These are phyloP conservation scores for Citrus medica DNA, from an alignment of 345 rosid genomes.

Conservation along the genomic window DNA sequence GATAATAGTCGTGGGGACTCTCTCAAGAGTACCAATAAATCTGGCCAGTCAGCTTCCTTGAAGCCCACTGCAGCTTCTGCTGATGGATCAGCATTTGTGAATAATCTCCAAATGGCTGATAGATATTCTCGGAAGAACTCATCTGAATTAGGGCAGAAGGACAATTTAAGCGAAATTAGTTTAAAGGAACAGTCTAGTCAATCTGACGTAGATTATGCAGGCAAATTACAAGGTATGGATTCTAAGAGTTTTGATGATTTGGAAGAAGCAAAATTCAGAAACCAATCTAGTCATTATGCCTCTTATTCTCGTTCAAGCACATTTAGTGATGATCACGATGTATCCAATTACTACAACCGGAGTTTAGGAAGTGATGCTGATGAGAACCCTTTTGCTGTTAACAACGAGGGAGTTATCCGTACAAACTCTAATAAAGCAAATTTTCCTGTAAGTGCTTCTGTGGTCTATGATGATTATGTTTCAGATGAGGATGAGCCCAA, in stretches of 20 bases:
- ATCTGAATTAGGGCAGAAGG: constrained; percentile 26
- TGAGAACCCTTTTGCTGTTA: constrained; percentile 41
- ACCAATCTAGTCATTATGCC: constrained; percentile 40
- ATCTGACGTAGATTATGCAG: constrained; percentile 26
- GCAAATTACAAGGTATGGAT: constrained; percentile 15
- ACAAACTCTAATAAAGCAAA: constrained; percentile 30
- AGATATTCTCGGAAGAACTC: constrained; percentile 44
- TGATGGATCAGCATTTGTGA: constrained; percentile 11
- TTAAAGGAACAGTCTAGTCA: constrained; percentile 35
- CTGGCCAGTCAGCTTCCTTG: constrained; percentile 24
- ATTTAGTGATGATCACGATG: constrained; percentile 30
- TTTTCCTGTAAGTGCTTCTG: constrained; percentile 30
- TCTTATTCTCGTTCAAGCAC: constrained; percentile 37
- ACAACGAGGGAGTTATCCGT: constrained; percentile 35
- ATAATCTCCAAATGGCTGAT: constrained; percentile 25
- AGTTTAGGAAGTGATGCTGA: constrained; percentile 15
- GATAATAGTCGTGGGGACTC: constrained; percentile 23
- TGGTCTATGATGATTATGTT: constrained; percentile 62
- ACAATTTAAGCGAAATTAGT: constrained; percentile 26
- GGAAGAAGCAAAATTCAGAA: constrained; percentile 26
- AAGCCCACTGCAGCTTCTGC: constrained; percentile 28
- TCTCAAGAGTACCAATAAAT: constrained; percentile 20
- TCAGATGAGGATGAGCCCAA: constrained; percentile 48
- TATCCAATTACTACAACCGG: constrained; percentile 26
- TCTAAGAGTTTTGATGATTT: constrained; percentile 20